Evolutionary conservation across 2,329 filamentous ascomycete genomes (phyloP).

Genomic region (Fusarium virguliforme): DNA sequence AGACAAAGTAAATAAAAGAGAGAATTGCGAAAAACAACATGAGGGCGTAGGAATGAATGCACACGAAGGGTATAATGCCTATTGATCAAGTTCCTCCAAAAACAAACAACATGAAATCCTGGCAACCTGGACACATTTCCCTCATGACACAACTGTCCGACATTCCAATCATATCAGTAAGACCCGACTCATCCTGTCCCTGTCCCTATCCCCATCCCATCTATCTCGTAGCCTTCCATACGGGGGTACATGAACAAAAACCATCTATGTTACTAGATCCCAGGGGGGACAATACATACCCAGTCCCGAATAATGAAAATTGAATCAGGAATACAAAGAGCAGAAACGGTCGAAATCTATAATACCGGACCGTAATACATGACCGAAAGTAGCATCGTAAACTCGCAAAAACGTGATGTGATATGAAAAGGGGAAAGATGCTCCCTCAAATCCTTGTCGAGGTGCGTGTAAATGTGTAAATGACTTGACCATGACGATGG

Average conservation of each 20-base stretch:
- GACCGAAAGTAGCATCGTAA: conserved; percentile 20
- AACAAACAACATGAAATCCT: conserved; percentile 35
- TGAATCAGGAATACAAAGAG: conserved; percentile 22
- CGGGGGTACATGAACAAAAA: conserved; percentile 31
- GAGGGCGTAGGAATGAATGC: conserved; percentile 44
- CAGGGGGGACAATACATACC: conserved; percentile 19
- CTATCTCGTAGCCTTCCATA: conserved; percentile 43
- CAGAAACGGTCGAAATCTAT: conserved; percentile 38
- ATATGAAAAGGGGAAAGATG: conserved; percentile 21
- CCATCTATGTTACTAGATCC: conserved; percentile 45
- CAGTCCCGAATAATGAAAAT: conserved; percentile 21
- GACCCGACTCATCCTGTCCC: conserved; percentile 17
- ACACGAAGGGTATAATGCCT: conserved; percentile 54
- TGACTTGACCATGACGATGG: conserved; percentile 42
- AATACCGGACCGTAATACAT: conserved; percentile 22
- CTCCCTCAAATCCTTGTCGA: conserved; percentile 20
- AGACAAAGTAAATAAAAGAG: conserved; percentile 18
- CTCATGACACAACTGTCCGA: conserved; percentile 31
- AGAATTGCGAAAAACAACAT: conserved; percentile 20
- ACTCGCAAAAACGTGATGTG: conserved; percentile 1
- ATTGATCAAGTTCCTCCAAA: conserved; percentile 47
- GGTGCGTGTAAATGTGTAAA: conserved; percentile 23
- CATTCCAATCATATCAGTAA: conserved; percentile 45
- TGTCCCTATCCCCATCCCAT: conserved; percentile 24
- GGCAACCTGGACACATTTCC: conserved; percentile 30